These are phyloP conservation scores for Thelonectria olida DNA, from an alignment of 2,329 filamentous ascomycete genomes.

Conservation along the genomic window DNA sequence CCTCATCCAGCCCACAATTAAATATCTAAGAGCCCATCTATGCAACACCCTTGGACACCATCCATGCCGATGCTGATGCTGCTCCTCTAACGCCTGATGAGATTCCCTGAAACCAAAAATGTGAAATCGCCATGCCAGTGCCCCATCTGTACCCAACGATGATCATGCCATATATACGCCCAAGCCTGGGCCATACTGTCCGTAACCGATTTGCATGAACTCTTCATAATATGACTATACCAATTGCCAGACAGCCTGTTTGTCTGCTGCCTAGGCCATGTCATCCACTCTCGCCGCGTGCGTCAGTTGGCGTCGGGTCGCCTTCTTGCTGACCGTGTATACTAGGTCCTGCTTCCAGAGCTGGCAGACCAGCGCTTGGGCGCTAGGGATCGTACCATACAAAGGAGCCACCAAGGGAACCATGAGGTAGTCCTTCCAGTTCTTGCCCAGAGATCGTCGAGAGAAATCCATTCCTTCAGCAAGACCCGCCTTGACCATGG, in stretches of 20 bases:
- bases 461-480: slow-evolving; percentile 74
- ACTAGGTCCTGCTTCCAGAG: slow-evolving; percentile 76
- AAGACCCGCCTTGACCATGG: slow-evolving; percentile 73
- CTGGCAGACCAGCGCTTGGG: slow-evolving; percentile 74
- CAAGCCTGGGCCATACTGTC: neutral
- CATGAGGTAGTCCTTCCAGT: slow-evolving; percentile 69
- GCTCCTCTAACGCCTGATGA: slow-evolving; percentile 18
- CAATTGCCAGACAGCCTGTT: neutral
- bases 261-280: slow-evolving; percentile 51
- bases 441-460: slow-evolving; percentile 62
- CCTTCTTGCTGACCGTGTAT: slow-evolving; percentile 78
- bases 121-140: slow-evolving; percentile 1
- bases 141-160: slow-evolving; percentile 2
- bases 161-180: neutral
- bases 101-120: neutral
- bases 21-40: slow-evolving; percentile 18
- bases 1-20: neutral
- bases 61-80: slow-evolving; percentile 12
- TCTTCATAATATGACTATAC: neutral
- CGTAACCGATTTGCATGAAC: neutral
- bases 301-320: slow-evolving; percentile 61
- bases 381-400: slow-evolving; percentile 73
- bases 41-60: slow-evolving; percentile 6
- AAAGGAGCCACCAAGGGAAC: slow-evolving; percentile 74
- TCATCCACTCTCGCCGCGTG: slow-evolving; percentile 52